Percentiles rank a stretch among this genome's conserved stretches.
These are phyloP conservation scores for Yamadazyma mexicana DNA, from an alignment of 1,139 yeast genomes.

Conservation along the genomic window DNA sequence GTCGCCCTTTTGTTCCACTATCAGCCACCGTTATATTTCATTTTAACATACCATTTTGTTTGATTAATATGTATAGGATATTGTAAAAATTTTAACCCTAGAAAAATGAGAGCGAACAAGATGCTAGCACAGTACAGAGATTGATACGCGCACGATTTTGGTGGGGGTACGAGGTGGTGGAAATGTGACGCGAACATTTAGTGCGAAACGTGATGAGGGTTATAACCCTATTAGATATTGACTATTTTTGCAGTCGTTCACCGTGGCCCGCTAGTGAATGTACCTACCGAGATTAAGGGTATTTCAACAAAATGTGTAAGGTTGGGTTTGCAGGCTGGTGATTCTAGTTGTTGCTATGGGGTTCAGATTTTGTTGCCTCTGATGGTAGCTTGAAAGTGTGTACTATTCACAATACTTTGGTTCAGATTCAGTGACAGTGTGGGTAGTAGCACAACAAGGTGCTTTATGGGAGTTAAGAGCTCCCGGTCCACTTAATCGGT, in stretches of 20 bases:
- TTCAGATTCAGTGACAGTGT: too few species aligned
- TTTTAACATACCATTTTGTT: constrained; percentile 23
- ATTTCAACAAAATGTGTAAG: too few species aligned
- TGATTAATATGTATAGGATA: constrained; percentile 17
- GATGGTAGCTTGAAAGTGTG: too few species aligned
- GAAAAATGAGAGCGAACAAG: constrained; percentile 1
- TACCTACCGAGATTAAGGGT: too few species aligned
- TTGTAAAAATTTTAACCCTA: constrained; percentile 9
- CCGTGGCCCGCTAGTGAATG: too few species aligned
- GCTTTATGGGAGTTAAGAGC: too few species aligned
- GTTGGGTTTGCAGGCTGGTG: too few species aligned
- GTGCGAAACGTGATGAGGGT: neutral
- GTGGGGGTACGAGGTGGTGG: neutral
- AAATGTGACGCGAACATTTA: neutral
- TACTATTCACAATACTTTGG: too few species aligned
- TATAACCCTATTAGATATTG: constrained; percentile 1
- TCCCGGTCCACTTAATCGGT: too few species aligned
- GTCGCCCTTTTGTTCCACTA: neutral
- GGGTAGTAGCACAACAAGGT: too few species aligned
- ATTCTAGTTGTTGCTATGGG: too few species aligned
- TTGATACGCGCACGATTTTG: neutral
- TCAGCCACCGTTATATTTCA: neutral
- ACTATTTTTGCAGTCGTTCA: neutral
- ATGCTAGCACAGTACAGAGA: neutral
- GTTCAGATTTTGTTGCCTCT: too few species aligned